phyloP scores from a whole-genome alignment of 78 protist species.

The Creolimax fragrantissima region DNA sequence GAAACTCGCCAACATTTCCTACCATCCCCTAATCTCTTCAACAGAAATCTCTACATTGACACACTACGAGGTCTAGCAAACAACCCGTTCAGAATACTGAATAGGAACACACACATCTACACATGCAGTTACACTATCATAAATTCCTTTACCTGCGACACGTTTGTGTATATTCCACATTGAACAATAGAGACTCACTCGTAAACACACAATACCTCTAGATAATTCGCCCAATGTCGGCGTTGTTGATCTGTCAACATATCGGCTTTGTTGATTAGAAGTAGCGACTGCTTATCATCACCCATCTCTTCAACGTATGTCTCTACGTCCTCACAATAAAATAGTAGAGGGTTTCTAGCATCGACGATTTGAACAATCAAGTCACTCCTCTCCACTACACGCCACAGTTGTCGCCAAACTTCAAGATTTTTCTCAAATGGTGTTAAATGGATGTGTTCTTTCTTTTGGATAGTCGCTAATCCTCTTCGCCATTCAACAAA shows the following conservation, averaged over 20 bases:
- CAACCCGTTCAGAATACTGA: too few relatives aligned
- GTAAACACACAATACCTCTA: too few relatives aligned
- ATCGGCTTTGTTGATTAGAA: constrained; percentile 96
- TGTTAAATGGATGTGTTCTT: constrained; percentile 58
- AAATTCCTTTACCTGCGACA: too few relatives aligned
- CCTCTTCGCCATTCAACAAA: constrained; percentile 86
- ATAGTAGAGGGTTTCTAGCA: constrained; percentile 92
- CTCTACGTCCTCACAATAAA: constrained; percentile 73
- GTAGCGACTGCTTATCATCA: constrained; percentile 32
- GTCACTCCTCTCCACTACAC: constrained; percentile 90
- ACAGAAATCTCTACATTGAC: too few relatives aligned
- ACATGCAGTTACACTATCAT: too few relatives aligned
- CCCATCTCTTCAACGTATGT: constrained; percentile 45
- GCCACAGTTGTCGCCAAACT: constrained; percentile 99
- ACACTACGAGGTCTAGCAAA: too few relatives aligned
- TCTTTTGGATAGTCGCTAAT: constrained; percentile 72
- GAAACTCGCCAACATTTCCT: too few relatives aligned
- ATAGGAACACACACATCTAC: too few relatives aligned
- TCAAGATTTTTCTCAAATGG: constrained; percentile 94
- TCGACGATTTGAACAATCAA: constrained; percentile 93
- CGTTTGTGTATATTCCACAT: too few relatives aligned
- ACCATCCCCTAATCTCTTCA: too few relatives aligned
- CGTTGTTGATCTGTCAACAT: constrained; percentile 70
- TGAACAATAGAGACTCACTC: too few relatives aligned
- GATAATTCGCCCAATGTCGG: constrained; percentile 42